phyloP scores from a whole-genome alignment of 768 basidiomycete species.

The Austroboletus eburneus region DNA sequence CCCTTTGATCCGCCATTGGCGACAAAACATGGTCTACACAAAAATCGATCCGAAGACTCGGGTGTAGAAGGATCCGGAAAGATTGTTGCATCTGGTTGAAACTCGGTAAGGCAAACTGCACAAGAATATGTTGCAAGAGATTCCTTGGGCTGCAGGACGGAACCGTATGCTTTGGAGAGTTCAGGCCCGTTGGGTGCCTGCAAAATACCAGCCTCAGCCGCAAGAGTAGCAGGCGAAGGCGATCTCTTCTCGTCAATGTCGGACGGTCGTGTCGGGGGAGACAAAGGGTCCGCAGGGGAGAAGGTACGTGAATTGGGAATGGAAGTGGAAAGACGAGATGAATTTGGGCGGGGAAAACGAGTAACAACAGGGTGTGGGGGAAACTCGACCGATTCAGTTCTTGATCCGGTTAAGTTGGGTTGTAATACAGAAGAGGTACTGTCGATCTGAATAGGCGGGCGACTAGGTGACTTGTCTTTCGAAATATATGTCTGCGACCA shows the following conservation, averaged over 20 bases:
- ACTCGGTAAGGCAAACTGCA: constrained; percentile 55
- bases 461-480: constrained; percentile 45
- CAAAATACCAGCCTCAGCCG: constrained; percentile 57
- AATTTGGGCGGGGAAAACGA: constrained; percentile 49
- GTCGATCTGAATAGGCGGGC: constrained; percentile 26
- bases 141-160: constrained; percentile 75
- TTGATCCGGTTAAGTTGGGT: constrained; percentile 6
- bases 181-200: constrained; percentile 59
- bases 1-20: constrained; percentile 75
- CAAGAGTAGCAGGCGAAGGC: constrained; percentile 39
- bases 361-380: constrained; percentile 17
- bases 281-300: constrained; percentile 51
- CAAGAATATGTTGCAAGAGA: constrained; percentile 68
- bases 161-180: constrained; percentile 79
- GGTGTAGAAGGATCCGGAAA: constrained; percentile 61
- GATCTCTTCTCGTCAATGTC: constrained; percentile 18
- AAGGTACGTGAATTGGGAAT: constrained; percentile 53
- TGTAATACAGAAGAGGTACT: constrained; percentile 10
- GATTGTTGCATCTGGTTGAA: constrained; percentile 81
- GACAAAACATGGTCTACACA: constrained; percentile 73
- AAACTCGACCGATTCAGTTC: constrained; percentile 3
- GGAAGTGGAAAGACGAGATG: constrained; percentile 29
- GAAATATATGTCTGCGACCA: constrained; percentile 81
- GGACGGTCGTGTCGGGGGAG: constrained; percentile 47
- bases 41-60: constrained; percentile 44